These are phyloP conservation scores for Claviceps capensis DNA, from an alignment of 2,329 filamentous ascomycete genomes.

Conservation along the genomic window DNA sequence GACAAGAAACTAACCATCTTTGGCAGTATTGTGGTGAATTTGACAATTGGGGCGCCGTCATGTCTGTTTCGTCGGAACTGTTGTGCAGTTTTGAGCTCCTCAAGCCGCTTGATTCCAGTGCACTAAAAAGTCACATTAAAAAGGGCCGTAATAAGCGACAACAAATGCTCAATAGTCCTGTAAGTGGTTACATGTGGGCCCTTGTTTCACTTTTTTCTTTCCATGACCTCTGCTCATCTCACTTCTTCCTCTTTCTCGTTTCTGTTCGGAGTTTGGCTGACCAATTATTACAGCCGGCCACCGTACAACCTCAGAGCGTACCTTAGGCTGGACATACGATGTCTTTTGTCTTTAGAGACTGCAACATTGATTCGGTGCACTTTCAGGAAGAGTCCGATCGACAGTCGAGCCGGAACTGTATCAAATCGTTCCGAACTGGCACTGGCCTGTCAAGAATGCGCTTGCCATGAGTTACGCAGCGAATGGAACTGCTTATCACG, in stretches of 20 bases:
- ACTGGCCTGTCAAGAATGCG: not conserved
- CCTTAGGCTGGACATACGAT: not conserved
- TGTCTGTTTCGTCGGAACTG: slow-evolving; percentile 89
- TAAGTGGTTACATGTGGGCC: slow-evolving; percentile 36
- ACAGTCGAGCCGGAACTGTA: not conserved
- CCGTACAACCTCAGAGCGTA: slow-evolving; percentile 39
- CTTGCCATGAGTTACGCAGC: not conserved
- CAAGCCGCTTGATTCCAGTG: slow-evolving; percentile 90
- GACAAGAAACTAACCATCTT: not conserved
- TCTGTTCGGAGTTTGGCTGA: not conserved
- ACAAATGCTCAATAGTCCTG: slow-evolving; percentile 90
- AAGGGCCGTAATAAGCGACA: slow-evolving; percentile 91
- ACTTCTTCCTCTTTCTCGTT: not conserved
- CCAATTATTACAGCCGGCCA: slow-evolving; percentile 30
- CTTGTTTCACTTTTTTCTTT: not conserved
- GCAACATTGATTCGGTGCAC: not conserved
- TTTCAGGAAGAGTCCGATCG: not conserved
- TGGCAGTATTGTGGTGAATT: slow-evolving; percentile 91
- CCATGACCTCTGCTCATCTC: not conserved
- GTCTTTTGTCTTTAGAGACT: not conserved
- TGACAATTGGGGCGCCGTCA: slow-evolving; percentile 97
- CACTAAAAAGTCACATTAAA: slow-evolving; percentile 97
- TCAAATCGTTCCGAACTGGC: not conserved
- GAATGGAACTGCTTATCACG: not conserved
- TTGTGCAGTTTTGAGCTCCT: slow-evolving; percentile 95